Evolutionary conservation across 805 yeast genomes (phyloP), one percentile per base, ranked within the genome.

Genomic region (Suhomyces prunicola): DNA sequence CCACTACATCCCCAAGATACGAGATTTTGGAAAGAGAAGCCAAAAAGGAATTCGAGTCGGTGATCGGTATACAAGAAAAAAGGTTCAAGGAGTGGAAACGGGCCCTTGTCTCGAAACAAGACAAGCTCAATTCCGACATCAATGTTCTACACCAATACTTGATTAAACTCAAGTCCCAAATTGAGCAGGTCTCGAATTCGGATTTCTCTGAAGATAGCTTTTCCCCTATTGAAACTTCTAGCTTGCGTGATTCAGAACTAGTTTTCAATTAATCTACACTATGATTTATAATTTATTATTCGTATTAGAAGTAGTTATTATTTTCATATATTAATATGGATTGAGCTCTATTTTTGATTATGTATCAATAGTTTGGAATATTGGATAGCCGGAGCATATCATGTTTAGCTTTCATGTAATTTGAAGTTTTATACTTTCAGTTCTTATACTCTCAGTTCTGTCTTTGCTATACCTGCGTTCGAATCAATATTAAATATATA

Each of bases 1-100:
- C 73, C 23, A 78, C 76, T 50, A 69, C 77, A 68, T 74, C 75
- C 55, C 83, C 85, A 4, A 69, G 76, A 10, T 81, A 70, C 55
- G 61, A 79, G 29, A 77, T 77, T 36, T 69, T 71, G 51, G 82
- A 80, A 60, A 63, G 69, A 49, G 64, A 69, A 41, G 65, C 79
- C 57, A 80, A 78, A 60, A 71, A 67, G 53, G 72, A 69, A 51
- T 79, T 78, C 50, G 70, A 76, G 22, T 77, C 71, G 17, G 63
- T 74, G 23, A 77, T 82, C 42, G 63, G 68, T 12, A 51, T 61
- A 3, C 86, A 86, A 62, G 89, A 85, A 55, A 69, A 64, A 46
- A 78, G 80, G 56, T 85, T 86, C 57, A 80, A 79, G 61, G 83
- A 79, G 31, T 85, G 90, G 89, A 84, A 84, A 61, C 68, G 66